These are phyloP conservation scores for Cyathus striatus DNA, from an alignment of 768 basidiomycete genomes.

Conservation along the genomic window DNA sequence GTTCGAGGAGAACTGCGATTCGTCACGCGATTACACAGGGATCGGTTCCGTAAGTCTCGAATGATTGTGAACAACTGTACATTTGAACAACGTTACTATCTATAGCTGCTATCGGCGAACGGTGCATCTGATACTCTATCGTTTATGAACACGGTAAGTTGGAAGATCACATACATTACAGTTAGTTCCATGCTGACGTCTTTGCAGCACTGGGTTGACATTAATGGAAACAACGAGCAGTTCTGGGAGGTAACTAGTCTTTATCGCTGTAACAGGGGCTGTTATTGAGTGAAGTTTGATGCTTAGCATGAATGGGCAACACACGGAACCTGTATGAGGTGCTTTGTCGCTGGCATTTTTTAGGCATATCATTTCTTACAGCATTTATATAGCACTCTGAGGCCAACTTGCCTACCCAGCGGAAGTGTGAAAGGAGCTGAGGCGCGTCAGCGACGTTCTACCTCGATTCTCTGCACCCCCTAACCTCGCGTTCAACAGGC, in stretches of 20 bases:
- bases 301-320: constrained; percentile 70
- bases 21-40: constrained; percentile 28
- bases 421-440: constrained; percentile 60
- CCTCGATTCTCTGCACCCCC: neutral
- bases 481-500: constrained; percentile 31
- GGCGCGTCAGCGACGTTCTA: constrained; percentile 21
- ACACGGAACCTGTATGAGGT: constrained; percentile 61
- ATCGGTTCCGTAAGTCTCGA: constrained; percentile 21
- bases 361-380: too few species aligned
- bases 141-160: constrained; percentile 46
- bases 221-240: constrained; percentile 49
- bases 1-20: constrained; percentile 28
- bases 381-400: constrained; percentile 42
- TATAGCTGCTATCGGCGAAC: constrained; percentile 50
- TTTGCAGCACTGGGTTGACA: constrained; percentile 55
- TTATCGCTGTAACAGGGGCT: too few species aligned
- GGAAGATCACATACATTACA: neutral
- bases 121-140: constrained; percentile 53
- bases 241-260: constrained; percentile 59
- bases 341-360: too few species aligned
- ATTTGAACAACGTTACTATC: too few species aligned
- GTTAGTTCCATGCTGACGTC: neutral
- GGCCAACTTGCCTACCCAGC: constrained; percentile 50
- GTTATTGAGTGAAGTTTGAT: too few species aligned
- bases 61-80: too few species aligned